phyloP scores from a whole-genome alignment of 2,329 filamentous ascomycete genomes.

The Phaeophleospora eucalypticola region DNA sequence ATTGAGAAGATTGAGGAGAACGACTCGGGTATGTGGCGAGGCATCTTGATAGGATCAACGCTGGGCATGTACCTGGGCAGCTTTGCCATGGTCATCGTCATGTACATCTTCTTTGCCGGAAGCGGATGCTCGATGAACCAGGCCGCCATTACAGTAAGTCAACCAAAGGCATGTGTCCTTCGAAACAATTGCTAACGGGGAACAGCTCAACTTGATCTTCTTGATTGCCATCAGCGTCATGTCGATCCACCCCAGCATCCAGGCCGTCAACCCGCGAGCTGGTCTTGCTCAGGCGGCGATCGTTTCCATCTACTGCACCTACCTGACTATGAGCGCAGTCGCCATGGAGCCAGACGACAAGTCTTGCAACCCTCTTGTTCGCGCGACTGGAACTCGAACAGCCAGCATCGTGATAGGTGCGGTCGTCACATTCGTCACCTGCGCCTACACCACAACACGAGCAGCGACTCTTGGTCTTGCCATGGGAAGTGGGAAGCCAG shows the following conservation, averaged over 20 bases:
- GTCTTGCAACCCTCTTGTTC: conserved; percentile 87
- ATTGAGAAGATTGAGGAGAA: conserved; percentile 86
- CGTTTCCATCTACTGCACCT: conserved; percentile 97
- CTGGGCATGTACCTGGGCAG: conserved; percentile 89
- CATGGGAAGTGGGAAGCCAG: conserved; percentile 58
- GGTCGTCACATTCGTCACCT: conserved; percentile 91
- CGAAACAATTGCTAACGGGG: conserved; percentile 3
- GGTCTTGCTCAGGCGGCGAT: conserved; percentile 96
- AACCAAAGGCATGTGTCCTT: not conserved
- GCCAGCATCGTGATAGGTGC: conserved; percentile 90
- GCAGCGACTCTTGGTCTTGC: conserved; percentile 88
- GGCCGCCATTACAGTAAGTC: conserved; percentile 72
- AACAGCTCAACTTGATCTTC: conserved; percentile 73
- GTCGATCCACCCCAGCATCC: conserved; percentile 84
- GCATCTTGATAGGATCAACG: conserved; percentile 84
- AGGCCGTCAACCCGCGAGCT: conserved; percentile 88
- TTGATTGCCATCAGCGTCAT: conserved; percentile 76
- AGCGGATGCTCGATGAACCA: conserved; percentile 91
- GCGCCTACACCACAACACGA: conserved; percentile 95
- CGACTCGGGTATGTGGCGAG: conserved; percentile 80
- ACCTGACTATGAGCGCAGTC: conserved; percentile 95
- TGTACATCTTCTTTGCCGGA: conserved; percentile 93
- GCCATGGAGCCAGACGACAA: conserved; percentile 97
- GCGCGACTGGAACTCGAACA: conserved; percentile 79
- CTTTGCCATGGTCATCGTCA: conserved; percentile 88